Base-by-base conservation (phyloP, 805 yeast genomes). In the Yarrowia hollandica region DNA sequence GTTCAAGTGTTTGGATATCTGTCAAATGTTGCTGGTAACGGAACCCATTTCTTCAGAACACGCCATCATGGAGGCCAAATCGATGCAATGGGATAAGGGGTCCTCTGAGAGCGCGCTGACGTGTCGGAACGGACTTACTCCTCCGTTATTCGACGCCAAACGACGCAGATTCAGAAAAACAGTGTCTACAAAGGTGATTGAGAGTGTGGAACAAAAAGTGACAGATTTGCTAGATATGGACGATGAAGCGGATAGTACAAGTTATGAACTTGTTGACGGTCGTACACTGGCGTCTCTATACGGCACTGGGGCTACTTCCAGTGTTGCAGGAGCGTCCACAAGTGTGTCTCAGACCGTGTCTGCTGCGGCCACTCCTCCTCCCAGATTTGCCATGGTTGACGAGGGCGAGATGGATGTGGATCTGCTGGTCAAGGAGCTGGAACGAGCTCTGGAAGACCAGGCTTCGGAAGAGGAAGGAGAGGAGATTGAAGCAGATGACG, bases 11-110 rank as follows among this genome's bases (percentile, higher is more conserved):
- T 77, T 89, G 30, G 98, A 94, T 70, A 77, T 92, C 6, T 82
- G 87, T 59, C 97, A 94, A 72, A 88, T 94, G 75, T 74, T 94
- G 55, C 72, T 91, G 5, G 92, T 92, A 6, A 77, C 90, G 7
- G 83, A 81, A 60, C 74, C 78, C 14, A 74, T 83, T 5, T 75
- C 75, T 4, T 55, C 59, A 5, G 59, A 55, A 10, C 50, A 38
- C 18, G 18, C 19, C 5, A 22, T 55, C 5, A 39, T 55, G 50
- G 38, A 55, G 37, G 59, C 59, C n/a, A 38, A 28, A 19, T 30
- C 39, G 18, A 55, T 55, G 59, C 48, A 41, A 19, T 55, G 48
- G 48, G 59, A 55, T 10, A 55, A 55, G 22, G 18, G 11, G 11
- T 9, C 14, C 4, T n/a, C 30, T 1, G 59, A 41, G 12, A 6